phyloP scores from a whole-genome alignment of 305 asterid genomes.

The Fraxinus floribunda region DNA sequence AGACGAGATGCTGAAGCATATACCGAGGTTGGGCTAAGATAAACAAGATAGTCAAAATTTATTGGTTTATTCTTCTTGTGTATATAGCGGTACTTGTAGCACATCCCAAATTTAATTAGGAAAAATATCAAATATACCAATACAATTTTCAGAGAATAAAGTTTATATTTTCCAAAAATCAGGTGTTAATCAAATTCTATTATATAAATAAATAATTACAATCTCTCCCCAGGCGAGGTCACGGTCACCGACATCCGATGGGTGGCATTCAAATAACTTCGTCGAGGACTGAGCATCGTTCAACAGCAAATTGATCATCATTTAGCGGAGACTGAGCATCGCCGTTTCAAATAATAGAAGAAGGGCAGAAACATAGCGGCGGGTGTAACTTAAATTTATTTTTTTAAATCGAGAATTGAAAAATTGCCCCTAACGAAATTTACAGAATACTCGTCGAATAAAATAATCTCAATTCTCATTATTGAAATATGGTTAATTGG shows the following conservation, averaged over 20 bases:
- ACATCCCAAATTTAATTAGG: too few relatives aligned
- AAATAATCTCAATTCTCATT: too few relatives aligned
- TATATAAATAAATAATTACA: not conserved
- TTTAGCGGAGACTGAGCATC: not conserved
- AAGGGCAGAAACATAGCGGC: too few relatives aligned
- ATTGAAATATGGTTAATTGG: too few relatives aligned
- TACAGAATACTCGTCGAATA: not conserved
- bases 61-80: too few relatives aligned
- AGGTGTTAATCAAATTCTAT: not conserved
- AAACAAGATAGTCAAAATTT: not conserved
- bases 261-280: not conserved
- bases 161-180: not conserved
- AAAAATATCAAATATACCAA: not conserved
- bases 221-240: not conserved
- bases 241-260: not conserved
- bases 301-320: not conserved
- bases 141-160: not conserved
- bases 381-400: not conserved
- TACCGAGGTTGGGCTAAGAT: conserved; percentile 31
- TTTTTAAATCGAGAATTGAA: not conserved
- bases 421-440: too few relatives aligned
- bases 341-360: not conserved
- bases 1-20: conserved; percentile 71
- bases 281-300: not conserved
- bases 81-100: too few relatives aligned